Evolutionary conservation across 805 yeast species (phyloP), one percentile per base, ranked within the genome.

Genomic region (Yarrowia sp.): DNA sequence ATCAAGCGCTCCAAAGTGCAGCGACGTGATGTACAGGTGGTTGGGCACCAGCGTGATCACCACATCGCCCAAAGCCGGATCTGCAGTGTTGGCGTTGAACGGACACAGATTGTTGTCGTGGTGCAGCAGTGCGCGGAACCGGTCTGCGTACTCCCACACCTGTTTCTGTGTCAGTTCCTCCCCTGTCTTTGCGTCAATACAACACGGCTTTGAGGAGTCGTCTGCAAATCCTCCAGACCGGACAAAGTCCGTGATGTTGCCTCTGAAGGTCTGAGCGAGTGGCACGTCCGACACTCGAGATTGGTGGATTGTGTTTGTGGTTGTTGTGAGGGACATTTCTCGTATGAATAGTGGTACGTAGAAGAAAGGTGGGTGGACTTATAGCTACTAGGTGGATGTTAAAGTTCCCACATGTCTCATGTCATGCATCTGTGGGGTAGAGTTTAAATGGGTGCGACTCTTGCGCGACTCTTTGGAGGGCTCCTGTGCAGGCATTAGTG

Each of bases 21-120:
- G 51, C 15, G 64, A 58, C n/a, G 50, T 42, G 35, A 58, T 58
- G 35, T 17, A 44, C 51, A 58, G 64, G 18, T 58, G 64, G 22
- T 58, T 58, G 41, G 51, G 51, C n/a, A 58, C 42, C 13, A 58
- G 51, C 7, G 51, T 43, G n/a, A 58, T 58, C 42, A 58, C 33
- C n/a, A 58, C 64, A 5, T 58, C 51, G 2, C 64, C 64, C 1
- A 58, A 22, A 43, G 33, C 41, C 3, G 50, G 51, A 10, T 58
- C 64, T 0, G 45, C 18, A 6, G 50, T 32, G 64, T 43, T 36
- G 17, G 42, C 33, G 17, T 35, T 58, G 43, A 41, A 39, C 3
- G 64, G 64, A 35, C 51, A 43, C 17, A 58, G 50, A 14, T 43
- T 13, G 28, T 33, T 18, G 33, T 58, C 64, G 11, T 58, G 51